Base-by-base conservation (phyloP, 176 grass and related monocot genomes). In the Oryza rufipogon region DNA sequence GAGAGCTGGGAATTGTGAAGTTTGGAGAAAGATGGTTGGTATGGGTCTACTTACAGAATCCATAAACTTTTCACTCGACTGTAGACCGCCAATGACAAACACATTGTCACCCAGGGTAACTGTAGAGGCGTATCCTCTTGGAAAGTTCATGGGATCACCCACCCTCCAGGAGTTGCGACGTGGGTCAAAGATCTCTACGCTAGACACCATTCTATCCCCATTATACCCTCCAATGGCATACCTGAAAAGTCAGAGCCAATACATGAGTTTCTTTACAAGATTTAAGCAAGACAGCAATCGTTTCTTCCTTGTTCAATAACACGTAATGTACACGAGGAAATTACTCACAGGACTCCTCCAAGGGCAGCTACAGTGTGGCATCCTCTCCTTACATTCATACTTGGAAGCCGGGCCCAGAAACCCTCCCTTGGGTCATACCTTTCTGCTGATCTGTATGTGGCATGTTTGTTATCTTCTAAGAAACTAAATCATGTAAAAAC, bases 371-470 rank as follows among this genome's bases (percentile, higher is more conserved):
- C 73, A 25, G 91, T 73, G 12, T 90, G 89, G 73, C 87, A 98
- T 67, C 93, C 96, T 91, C 93, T 93, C 83, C 80, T 91, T 61
- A 70, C 65, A 41, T 81, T 89, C 96, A 98, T 92, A 89, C 83
- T 89, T 71, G 96, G 92, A 75, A 95, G 72, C 78, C 78, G 73
- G 13, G 82, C 87, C 96, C 96, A 98, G 83, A 87, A 94, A 48
- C 93, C 96, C 81, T 98, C 96, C 78, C 96, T 93, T 65, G 96
- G 93, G 83, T 98, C 96, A 68, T 89, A 98, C 82, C 93, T 93
- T 95, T 98, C 93, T 74, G 89, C 86, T 75, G 96, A 93, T 41
- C 96, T 98, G 86, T 28, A 26, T 20, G 58, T 75, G 61, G 9
- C 11, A 9, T 13, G 39, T 13, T 74, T 68, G 26, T 75, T 48